Evolutionary conservation across 768 basidiomycete genomes (phyloP), one percentile per base, ranked within the genome.

Genomic region (Mycena venus): DNA sequence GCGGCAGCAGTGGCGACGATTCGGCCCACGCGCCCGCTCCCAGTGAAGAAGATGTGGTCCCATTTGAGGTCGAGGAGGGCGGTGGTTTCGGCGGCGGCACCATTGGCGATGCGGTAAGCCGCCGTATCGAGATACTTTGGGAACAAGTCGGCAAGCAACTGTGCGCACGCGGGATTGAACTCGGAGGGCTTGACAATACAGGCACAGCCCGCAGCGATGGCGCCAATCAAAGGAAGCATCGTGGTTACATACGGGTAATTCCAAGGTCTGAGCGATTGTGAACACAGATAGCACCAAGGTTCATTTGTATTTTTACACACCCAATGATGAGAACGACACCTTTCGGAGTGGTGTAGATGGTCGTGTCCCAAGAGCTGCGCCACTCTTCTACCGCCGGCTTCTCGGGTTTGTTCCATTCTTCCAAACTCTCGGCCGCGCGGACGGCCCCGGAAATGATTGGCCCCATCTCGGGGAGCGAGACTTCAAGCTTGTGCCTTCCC

Each of bases 161-260:
- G 77, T 0, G 90, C 86, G 69, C 84, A 85, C 49, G 86, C 81
- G 0, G 92, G 89, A 0, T 86, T 80, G 58, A 90, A 78, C 78
- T 95, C 95, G 10, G 93, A 94, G 0, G 89, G 88, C 78, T 95
- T 95, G 78, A 95, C 56, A 11, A 91, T 86, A 0, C 87, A 88
- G n/a, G 91, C 87, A 77, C 92, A 93, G 0, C 94, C 95, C 0
- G 94, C 93, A 0, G 93, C 87, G 60, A 96, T 92, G 1, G 94
- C 94, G 5, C 94, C 94, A 61, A 89, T 85, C 25, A 93, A 82
- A 4, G 93, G 93, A 44, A 88, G 87, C 8, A 93, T 80, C 78
- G 82, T 85, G 36, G 92, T 85, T 12, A 90, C 82, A 62, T 91
- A 77, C 0, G 93, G 93, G 75, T 90, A 93, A 77, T 93, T 93